These are phyloP conservation scores for Mycena rebaudengoi DNA, from an alignment of 768 basidiomycete genomes.

Conservation along the genomic window DNA sequence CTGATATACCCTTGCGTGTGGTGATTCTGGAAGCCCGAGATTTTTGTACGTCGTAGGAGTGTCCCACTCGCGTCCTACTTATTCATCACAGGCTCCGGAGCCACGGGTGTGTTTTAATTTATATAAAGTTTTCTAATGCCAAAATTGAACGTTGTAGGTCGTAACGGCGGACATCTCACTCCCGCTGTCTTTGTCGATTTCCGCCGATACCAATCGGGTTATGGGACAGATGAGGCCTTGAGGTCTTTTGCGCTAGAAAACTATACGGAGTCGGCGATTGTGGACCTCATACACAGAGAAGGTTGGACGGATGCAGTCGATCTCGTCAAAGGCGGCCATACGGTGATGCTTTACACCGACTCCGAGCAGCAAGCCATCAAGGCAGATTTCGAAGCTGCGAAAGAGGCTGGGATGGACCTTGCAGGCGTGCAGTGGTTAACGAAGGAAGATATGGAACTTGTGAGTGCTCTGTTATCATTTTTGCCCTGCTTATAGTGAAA, in stretches of 20 bases:
- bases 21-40: conserved; percentile 86
- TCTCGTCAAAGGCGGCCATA: conserved; percentile 22
- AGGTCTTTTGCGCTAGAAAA: conserved; percentile 14
- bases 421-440: conserved; percentile 15
- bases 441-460: conserved; percentile 8
- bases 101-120: conserved; percentile 63
- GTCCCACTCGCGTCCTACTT: conserved; percentile 2
- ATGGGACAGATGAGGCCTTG: conserved; percentile 15
- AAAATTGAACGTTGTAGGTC: conserved; percentile 2
- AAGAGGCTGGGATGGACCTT: conserved; percentile 9
- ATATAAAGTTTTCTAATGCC: too few species aligned
- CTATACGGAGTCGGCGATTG: conserved; percentile 15
- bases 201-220: conserved; percentile 7
- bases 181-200: conserved; percentile 19
- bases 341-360: not conserved
- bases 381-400: conserved; percentile 18
- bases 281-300: conserved; percentile 11
- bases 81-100: conserved; percentile 64
- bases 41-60: conserved; percentile 66
- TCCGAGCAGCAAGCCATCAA: not conserved
- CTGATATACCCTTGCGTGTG: conserved; percentile 48
- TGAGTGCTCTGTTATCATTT: not conserved
- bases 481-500: not conserved
- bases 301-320: conserved; percentile 21
- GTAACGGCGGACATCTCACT: conserved; percentile 25